Evolutionary conservation across 1,139 yeast species (phyloP), one percentile per base, ranked within the genome.

Genomic region (Yamadazyma triangularis): DNA sequence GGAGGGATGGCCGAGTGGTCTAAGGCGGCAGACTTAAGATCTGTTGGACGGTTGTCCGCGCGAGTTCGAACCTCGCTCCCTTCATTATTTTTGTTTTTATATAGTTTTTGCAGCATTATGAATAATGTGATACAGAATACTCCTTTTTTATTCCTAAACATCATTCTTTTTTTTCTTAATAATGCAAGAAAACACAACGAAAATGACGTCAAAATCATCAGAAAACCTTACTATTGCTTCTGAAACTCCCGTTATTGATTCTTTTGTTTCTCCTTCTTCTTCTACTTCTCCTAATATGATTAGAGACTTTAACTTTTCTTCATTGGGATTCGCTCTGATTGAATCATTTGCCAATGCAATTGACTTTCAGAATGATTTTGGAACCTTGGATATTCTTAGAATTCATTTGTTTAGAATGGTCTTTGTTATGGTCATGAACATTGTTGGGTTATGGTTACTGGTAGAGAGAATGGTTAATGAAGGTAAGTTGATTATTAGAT

Each of bases 11-110:
- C 36, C 36, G 36, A 33, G 36, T 33, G 36, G 36, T 33, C 36
- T 30, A 33, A 33, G 36, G 36, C 36, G 36, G 36, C 36, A 33
- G 36, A 33, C 36, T 33, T 33, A 33, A 33, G 36, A 33, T 33
- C 36, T 33, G 36, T 33, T 33, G 29, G 24, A 20, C 29, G 27
- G 22, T 18, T 58, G 77, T 73, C 80, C 81, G 81, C 82, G 82
- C 81, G 82, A 74, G 82, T 76, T 77, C 82, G 82, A 76, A 75
- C 79, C 82, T 74, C 82, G 81, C 82, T 73, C 70, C 81, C 81
- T 74, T 74, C 82, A 76, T 49, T 59, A 58, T 55, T 55, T 63
- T 63, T 66, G 54, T 42, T 11, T 8, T 15, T 13, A 14, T 14
- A 10, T 12, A 6, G 12, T 24, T 24, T 24, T 8, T 24, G 16